Base-by-base conservation (phyloP, 306 rosid species). In the cucumber (Cucumis sativus) region DNA sequence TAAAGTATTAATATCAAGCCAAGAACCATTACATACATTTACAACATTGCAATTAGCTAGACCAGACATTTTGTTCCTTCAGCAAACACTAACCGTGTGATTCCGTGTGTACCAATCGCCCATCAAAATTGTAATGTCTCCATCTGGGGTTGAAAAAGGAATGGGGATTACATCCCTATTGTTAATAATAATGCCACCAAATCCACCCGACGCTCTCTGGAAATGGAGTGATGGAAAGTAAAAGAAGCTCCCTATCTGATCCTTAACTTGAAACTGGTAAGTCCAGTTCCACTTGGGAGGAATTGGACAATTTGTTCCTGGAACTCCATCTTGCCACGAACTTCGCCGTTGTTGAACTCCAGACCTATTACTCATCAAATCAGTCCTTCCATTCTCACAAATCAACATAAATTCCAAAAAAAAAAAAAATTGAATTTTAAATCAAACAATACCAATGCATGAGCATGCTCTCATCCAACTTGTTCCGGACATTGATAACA, bases 201-300 rank as follows among this genome's bases (percentile, higher is more conserved):
- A 94, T 71, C 97, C 98, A 72, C 98, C 98, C 61, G 97, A 75
- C 2, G 98, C 98, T 87, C 98, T 92, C 89, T 94, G 98, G 28
- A 94, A 51, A 85, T 88, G 81, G 57, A 94, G 90, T 10, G 98
- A 90, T 14, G 98, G 98, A 73, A 94, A 91, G 89, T 94, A 94
- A 85, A 91, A 91, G 82, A 89, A 94, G 82, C 98, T 94, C 78
- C 98, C 98, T 80, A 94, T 84, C 80, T 94, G 98, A 84, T 94
- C 98, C 86, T 94, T 94, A 6, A 94, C 97, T 82, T 94, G 98
- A 84, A 94, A 94, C 62, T 90, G 85, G 80, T 90, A 94, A 54
- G 98, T 94, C 98, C 98, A 94, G 83, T 94, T 94, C 98, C 98
- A 94, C 84, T 88, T 92, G n/a, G 98, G 84, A 28, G 96, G 98